Base-by-base conservation (phyloP, 1,284 basidiomycete genomes). In the Apiotrichum montevideense region DNA sequence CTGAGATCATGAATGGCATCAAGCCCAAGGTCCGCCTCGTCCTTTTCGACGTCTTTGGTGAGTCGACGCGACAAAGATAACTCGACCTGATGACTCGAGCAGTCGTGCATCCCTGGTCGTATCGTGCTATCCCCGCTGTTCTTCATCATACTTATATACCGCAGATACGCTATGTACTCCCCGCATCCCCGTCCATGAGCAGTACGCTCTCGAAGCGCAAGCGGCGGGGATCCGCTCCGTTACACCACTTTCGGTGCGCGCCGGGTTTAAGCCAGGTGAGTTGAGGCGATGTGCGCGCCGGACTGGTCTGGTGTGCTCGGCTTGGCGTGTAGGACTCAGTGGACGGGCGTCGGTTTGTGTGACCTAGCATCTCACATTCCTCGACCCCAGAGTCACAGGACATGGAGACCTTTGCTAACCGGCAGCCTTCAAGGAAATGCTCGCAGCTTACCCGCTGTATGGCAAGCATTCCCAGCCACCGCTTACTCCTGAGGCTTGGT, bases 121-220 rank as follows among this genome's bases (percentile, higher is more conserved):
- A 21, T 21, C 21, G 21, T 21, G 21, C 13, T 39, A 8, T 8
- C 13, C 37, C 8, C 7, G 8, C 37, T 13, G 13, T 39, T 39
- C 7, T 39, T 39, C 37, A 39, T 39, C 37, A 39, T 21, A 40
- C 48, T 42, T 40, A 43, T 32, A 6, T 14, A 15, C 43, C 1
- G 13, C 49, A 77, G 76, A 77, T 55, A 77, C 75, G 4, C 66
- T 77, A 14, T 71, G 72, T 58, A 78, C 76, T 0, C 76, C 76
- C 2, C 64, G 71, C 1, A 42, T 71, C 14, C 72, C 75, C 0
- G 68, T 78, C 3, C 72, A 76, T 49, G 65, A 71, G 32, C 76
- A 78, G 72, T 74, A 78, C 46, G 67, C 75, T 29, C 66, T 70
- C 39, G 76, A 77, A 67, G 76, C 72, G 6, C 57, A 68, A 15